A percentile compares a stretch with the other conserved stretches of the same genome.
Conservation (phyloP, 2,329 filamentous ascomycete species). For the Mycogone perniciosa region DNA sequence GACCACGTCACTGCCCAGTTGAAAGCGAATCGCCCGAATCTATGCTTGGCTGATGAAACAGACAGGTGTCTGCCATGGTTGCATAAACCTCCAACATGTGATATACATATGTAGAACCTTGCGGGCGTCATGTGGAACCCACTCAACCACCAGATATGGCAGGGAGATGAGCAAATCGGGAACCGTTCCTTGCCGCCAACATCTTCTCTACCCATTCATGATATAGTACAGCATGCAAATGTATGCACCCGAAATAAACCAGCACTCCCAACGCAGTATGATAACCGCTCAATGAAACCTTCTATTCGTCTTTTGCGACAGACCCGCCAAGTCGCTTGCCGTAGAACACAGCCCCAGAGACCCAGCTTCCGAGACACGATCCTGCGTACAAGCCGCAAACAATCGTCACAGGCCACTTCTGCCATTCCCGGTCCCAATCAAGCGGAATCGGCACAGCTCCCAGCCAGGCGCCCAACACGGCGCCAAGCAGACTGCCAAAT, state of each 20-base stretch:
- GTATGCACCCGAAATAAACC: background rate
- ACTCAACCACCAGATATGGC: no score
- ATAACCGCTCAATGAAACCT: background rate
- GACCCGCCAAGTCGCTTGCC: constrained; percentile 35
- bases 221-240: constrained; percentile 1
- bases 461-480: constrained; percentile 77
- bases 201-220: constrained; percentile 9
- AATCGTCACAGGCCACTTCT: constrained; percentile 94
- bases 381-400: constrained; percentile 76
- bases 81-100: no score
- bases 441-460: constrained; percentile 92
- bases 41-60: no score
- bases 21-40: no score
- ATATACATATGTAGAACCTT: no score
- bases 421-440: constrained; percentile 99
- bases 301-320: constrained; percentile 25
- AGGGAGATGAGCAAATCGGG: no score
- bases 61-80: no score
- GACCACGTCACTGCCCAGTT: no score
- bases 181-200: background rate
- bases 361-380: constrained; percentile 61
- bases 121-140: no score
- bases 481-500: constrained; percentile 76
- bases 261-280: background rate
- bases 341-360: constrained; percentile 47